Base-by-base conservation (phyloP, 2,329 filamentous ascomycete species). In the Penicillium sp. region DNA sequence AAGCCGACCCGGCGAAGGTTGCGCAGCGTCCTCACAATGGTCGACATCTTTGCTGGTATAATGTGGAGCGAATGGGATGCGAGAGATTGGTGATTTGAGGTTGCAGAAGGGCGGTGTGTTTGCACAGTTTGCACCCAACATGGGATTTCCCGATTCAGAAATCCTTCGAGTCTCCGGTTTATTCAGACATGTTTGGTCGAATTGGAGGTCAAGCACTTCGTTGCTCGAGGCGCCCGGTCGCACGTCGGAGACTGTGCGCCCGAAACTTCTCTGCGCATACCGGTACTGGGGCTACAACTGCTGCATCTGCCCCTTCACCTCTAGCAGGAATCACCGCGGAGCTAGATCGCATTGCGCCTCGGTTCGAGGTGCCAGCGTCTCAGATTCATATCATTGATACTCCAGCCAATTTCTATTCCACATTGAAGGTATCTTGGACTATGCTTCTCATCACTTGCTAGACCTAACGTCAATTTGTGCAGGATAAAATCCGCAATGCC, bases 331-430 rank as follows among this genome's bases (percentile, higher is more conserved):
- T 89, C 50, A 87, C 84, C 11, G 78, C 80, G 41, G 92, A 99
- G 72, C 78, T 99, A 56, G 94, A 99, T 72, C 88, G 83, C 64
- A 85, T 97, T 60, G 89, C 92, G 3, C 94, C 94, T n/a, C 88
- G 89, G 42, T 96, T 99, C 64, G 89, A 92, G 69, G 81, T 99
- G 24, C 79, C 86, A 24, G 90, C 91, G 1, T 89, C 90, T 5
- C 85, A 93, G 54, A 88, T 99, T 46, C 81, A 83, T 10, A 88
- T 99, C 18, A 74, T 99, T 11, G 83, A 86, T 63, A 88, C 88
- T 2, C 94, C 94, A 0, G 75, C 83, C n/a, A 89, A 93, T 49
- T 99, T 99, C 71, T 99, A 97, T 74, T 86, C 89, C 63, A 90
- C 88, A 7, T 78, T 99, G 55, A 97, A 97, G 85, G 90, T 92